These are phyloP conservation scores for Saraca asoca DNA, from an alignment of 331 rosid species.

Conservation along the genomic window DNA sequence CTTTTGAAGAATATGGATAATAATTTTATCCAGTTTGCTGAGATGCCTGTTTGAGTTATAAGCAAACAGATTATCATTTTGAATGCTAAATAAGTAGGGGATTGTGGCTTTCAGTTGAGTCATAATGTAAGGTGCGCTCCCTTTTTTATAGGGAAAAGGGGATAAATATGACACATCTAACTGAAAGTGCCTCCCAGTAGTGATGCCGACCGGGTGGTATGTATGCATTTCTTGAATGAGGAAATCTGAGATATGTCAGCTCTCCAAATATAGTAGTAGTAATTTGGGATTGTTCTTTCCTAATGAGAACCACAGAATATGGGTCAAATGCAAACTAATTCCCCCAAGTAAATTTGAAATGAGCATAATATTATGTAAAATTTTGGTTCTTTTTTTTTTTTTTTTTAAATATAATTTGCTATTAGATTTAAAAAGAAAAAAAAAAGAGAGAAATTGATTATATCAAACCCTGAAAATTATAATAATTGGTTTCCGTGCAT, in stretches of 20 bases:
- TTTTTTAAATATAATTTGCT: too few relatives aligned
- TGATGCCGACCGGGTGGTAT: background rate
- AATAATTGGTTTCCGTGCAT: conserved; percentile 2
- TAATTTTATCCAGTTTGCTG: background rate
- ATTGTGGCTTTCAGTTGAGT: background rate
- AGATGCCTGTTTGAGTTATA: background rate
- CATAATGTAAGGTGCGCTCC: background rate
- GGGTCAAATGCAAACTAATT: background rate
- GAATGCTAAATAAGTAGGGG: background rate
- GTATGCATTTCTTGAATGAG: background rate
- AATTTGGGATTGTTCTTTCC: background rate
- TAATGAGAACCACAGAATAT: conserved; percentile 1
- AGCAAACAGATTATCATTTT: background rate
- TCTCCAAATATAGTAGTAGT: background rate
- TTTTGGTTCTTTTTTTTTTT: background rate
- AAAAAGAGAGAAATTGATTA: background rate
- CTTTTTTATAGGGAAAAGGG: background rate
- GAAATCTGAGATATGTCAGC: background rate
- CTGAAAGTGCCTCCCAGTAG: background rate
- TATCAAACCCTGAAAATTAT: background rate
- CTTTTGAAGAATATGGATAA: background rate
- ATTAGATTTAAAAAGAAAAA: background rate
- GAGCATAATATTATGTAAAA: background rate
- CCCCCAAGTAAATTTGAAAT: background rate
- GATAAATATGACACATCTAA: background rate